A percentile compares a stretch with the other conserved stretches of the same genome.
Evolutionary conservation across 805 yeast species (phyloP).

Genomic region (Teunomyces kruisii): DNA sequence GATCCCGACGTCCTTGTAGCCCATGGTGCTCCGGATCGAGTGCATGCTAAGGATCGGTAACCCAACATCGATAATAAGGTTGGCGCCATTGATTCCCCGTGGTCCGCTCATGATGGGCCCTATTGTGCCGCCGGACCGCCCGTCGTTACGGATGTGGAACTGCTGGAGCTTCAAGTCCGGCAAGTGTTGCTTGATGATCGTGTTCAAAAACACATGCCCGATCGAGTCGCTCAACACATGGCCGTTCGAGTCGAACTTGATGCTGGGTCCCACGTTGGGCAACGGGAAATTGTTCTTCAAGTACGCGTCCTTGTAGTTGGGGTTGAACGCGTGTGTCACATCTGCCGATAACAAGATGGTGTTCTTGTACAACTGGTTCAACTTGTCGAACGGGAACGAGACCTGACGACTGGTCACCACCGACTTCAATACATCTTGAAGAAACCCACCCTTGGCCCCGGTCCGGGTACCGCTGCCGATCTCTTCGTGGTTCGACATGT

Average conservation of each 20-base stretch:
- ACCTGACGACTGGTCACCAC: conserved; percentile 9
- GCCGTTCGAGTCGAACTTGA: conserved; percentile 38
- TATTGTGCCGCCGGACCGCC: conserved; percentile 43
- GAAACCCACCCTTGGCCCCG: conserved; percentile 39
- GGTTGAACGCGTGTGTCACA: conserved; percentile 44
- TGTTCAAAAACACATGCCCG: conserved; percentile 25
- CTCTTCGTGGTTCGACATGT: conserved; percentile 42
- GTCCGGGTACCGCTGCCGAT: conserved; percentile 41
- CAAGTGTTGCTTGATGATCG: conserved; percentile 20
- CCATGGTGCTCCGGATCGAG: conserved; percentile 37
- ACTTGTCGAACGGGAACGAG: conserved; percentile 4
- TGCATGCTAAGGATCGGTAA: conserved; percentile 45
- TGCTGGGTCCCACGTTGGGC: conserved; percentile 38
- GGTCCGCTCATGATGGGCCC: conserved; percentile 41
- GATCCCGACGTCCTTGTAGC: conserved; percentile 38
- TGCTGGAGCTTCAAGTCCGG: conserved; percentile 29
- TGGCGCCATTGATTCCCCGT: conserved; percentile 25
- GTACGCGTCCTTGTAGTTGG: conserved; percentile 35
- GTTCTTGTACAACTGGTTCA: conserved; percentile 7
- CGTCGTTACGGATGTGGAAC: conserved; percentile 42
- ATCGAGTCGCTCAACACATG: conserved; percentile 38
- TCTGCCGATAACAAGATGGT: conserved; percentile 40
- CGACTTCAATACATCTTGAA: conserved; percentile 20
- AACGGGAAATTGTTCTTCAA: conserved; percentile 34
- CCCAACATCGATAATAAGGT: conserved; percentile 40